Evolutionary conservation across 2,329 filamentous ascomycete species (phyloP), one percentile per base, ranked within the genome.

Genomic region (Coniochaeta sp.): DNA sequence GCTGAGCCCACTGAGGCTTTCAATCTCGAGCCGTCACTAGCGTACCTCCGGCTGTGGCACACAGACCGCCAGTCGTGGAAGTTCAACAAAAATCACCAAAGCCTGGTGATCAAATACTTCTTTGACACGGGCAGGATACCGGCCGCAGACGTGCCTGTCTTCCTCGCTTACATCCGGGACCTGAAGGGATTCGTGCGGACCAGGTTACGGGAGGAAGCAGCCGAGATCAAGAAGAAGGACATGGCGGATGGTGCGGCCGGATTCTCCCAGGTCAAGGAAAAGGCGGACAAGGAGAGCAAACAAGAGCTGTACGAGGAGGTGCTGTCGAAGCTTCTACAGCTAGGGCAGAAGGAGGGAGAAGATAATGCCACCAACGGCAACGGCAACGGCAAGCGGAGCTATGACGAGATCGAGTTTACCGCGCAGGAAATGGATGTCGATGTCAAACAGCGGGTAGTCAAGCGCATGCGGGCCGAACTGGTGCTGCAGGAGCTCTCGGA

Each of bases 51-150:
- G 55, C 85, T 88, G 70, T 96, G 92, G 81, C 81, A 90, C 74
- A 82, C 81, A 60, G 82, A 86, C 62, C 86, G 86, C 61, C 78
- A 81, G 11, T 80, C 79, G 66, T 98, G 93, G 93, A 97, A 96
- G 74, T 98, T 97, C 79, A 96, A 96, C 78, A 97, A 97, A 77
- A 93, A 91, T 67, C 86, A 91, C 70, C 93, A 97, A 74, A 90
- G 88, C 59, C 85, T 90, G 66, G 79, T 97, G 14, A 84, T 97
- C 70, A 93, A 95, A 73, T 87, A 96, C 77, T 76, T 89, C 54
- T 90, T 96, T 71, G 86, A 90, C 66, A 76, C 86, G 64, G 83
- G 84, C 63, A 81, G 82, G 50, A 83, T 97, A 50, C 90, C 92
- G 0, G 76, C 86, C 17, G 77, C 82, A 62, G 84, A 93, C 74